Base-by-base conservation (phyloP, 331 rosid genomes). In the Malus hybrid region DNA sequence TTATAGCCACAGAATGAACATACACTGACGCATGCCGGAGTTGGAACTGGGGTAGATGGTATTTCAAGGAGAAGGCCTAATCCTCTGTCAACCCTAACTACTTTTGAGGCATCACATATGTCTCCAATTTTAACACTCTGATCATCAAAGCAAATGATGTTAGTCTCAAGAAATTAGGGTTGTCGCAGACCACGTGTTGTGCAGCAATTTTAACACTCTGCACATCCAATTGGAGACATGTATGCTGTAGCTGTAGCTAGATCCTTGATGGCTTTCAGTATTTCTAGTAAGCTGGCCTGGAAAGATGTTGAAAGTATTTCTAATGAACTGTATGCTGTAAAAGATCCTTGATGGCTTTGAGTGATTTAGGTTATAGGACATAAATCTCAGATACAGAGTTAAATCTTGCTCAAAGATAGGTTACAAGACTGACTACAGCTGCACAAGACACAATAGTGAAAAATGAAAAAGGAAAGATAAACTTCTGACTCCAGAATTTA, bases 11-110 rank as follows among this genome's bases (percentile, higher is more conserved):
- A 62, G 75, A 73, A 73, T 15, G 70, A 39, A 86, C 97, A 66
- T 88, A 93, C 98, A 78, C 87, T 92, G 60, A 92, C 92, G 36
- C 84, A 92, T 64, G 89, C 91, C n/a, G 97, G 97, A 55, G 96
- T 92, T 59, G 99, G 65, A 79, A 84, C 88, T 0, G 91, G 91
- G 70, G 85, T 79, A 36, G 96, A 90, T 29, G 88, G 90, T 81
- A 90, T 82, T 88, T 92, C 93, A 74, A 94, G 97, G 71, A 92
- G 88, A 69, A 94, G 84, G 62, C 99, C 99, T 5, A 69, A 80
- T 68, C 92, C 89, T 83, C 76, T 90, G 71, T 92, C 97, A 67
- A 92, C 97, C 83, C 99, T 85, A 72, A 92, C 85, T 79, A 92
- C 99, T 87, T 83, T 94, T 70, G 96, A 82, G 69, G 82, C 75